These are phyloP conservation scores for Annulohypoxylon stygium DNA, from an alignment of 495 filamentous ascomycete species.

Conservation along the genomic window DNA sequence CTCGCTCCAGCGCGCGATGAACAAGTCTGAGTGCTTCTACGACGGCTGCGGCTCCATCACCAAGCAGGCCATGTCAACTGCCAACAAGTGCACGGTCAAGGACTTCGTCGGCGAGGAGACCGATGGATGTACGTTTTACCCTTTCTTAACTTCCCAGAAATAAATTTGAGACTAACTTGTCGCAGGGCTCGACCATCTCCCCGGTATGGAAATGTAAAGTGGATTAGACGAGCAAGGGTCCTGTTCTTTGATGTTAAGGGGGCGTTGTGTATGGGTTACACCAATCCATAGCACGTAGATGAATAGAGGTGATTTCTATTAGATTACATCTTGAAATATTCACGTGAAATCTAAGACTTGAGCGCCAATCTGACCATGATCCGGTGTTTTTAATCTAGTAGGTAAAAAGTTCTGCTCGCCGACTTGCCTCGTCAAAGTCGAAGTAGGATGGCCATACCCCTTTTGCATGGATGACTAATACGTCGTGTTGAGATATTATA, in stretches of 20 bases:
- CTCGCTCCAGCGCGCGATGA: constrained; percentile 61
- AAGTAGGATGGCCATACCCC: too few relatives aligned
- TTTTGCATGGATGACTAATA: not conserved
- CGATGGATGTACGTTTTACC: constrained; percentile 61
- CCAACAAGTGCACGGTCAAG: constrained; percentile 62
- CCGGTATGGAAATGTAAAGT: constrained; percentile 10
- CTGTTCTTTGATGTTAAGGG: constrained; percentile 4
- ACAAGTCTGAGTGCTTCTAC: constrained; percentile 62
- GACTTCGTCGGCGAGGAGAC: constrained; percentile 59
- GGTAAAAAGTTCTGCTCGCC: not conserved
- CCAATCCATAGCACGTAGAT: not conserved
- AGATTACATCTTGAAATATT: not conserved
- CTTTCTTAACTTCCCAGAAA: not conserved
- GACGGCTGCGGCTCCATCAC: constrained; percentile 62
- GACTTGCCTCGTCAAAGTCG: too few relatives aligned
- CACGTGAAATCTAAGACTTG: not conserved
- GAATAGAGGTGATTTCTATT: constrained; percentile 1
- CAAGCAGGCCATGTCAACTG: constrained; percentile 58
- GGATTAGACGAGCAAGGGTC: not conserved
- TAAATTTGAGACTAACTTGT: constrained; percentile 1
- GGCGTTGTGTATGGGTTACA: not conserved
- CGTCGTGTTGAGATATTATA: not conserved
- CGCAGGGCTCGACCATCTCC: constrained; percentile 10
- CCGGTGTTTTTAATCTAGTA: too few relatives aligned
- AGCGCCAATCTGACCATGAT: too few relatives aligned